These are phyloP conservation scores for Blastobotrys persicus DNA, from an alignment of 1,139 yeast genomes.

Conservation along the genomic window DNA sequence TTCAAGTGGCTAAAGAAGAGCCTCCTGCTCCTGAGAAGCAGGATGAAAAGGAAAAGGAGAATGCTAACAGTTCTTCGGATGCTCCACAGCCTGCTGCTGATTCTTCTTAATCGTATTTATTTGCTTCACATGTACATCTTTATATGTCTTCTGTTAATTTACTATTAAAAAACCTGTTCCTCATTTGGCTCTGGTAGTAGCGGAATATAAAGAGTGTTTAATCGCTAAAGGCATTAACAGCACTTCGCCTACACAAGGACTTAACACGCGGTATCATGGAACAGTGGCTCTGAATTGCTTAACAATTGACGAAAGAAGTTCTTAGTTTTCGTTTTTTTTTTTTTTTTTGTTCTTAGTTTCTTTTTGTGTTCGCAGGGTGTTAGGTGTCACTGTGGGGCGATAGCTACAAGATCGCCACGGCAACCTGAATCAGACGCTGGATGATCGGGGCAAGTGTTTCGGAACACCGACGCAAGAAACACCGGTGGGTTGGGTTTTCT, in stretches of 20 bases:
- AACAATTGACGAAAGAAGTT: no score
- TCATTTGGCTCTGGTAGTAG: no score
- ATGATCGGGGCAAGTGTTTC: not conserved
- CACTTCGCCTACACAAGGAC: no score
- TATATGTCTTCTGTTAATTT: not conserved
- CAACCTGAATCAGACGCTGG: not conserved
- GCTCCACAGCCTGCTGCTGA: not conserved
- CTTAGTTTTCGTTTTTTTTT: no score
- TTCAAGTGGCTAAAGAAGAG: conserved; percentile 16
- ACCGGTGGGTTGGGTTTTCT: not conserved
- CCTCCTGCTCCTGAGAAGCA: conserved; percentile 6
- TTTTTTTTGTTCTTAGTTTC: no score
- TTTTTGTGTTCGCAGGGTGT: no score
- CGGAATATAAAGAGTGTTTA: no score
- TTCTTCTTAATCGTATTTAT: not conserved
- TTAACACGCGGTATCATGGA: no score
- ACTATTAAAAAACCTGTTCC: no score
- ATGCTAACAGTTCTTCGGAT: not conserved
- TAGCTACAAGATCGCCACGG: not conserved
- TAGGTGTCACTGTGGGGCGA: not conserved
- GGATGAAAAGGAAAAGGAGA: conserved; percentile 7
- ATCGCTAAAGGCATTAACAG: no score
- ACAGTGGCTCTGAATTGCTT: no score
- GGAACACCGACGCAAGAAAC: not conserved
- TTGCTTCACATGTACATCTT: not conserved